A percentile compares a stretch with the other conserved stretches of the same genome.
phyloP scores from a whole-genome alignment of 2,329 filamentous ascomycete genomes.

The Penicillium sp. region DNA sequence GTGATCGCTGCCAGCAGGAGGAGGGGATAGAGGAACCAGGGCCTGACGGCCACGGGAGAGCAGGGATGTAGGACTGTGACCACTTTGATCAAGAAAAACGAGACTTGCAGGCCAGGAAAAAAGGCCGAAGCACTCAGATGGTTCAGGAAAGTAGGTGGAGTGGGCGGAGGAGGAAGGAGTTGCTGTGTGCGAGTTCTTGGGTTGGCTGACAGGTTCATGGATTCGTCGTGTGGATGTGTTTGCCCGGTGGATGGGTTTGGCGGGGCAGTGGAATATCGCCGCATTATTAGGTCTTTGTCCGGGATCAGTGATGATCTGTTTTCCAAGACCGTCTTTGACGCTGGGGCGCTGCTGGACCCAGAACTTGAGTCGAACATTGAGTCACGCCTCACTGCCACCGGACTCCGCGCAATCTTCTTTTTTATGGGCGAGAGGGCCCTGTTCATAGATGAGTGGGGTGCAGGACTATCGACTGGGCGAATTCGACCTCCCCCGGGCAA shows the following conservation, averaged over 20 bases:
- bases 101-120: slow-evolving; percentile 54
- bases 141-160: slow-evolving; percentile 31
- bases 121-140: slow-evolving; percentile 28
- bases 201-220: neutral
- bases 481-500: slow-evolving; percentile 39
- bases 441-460: slow-evolving; percentile 26
- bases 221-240: neutral
- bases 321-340: slow-evolving; percentile 17
- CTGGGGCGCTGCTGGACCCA: slow-evolving; percentile 17
- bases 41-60: slow-evolving; percentile 68
- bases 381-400: slow-evolving; percentile 27
- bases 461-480: slow-evolving; percentile 42
- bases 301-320: slow-evolving; percentile 26
- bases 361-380: slow-evolving; percentile 31
- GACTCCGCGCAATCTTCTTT: slow-evolving; percentile 22
- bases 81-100: slow-evolving; percentile 70
- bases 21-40: slow-evolving; percentile 67
- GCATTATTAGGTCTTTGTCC: slow-evolving; percentile 38
- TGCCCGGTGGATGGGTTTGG: slow-evolving; percentile 27
- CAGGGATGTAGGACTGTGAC: slow-evolving; percentile 67
- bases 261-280: slow-evolving; percentile 32
- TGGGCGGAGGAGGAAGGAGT: slow-evolving; percentile 47
- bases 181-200: slow-evolving; percentile 18
- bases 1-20: slow-evolving; percentile 70
- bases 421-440: slow-evolving; percentile 33